Percentiles rank a stretch among this genome's conserved stretches.
phyloP scores from a whole-genome alignment of 768 basidiomycete genomes.

The Termitomyces titanicus region DNA sequence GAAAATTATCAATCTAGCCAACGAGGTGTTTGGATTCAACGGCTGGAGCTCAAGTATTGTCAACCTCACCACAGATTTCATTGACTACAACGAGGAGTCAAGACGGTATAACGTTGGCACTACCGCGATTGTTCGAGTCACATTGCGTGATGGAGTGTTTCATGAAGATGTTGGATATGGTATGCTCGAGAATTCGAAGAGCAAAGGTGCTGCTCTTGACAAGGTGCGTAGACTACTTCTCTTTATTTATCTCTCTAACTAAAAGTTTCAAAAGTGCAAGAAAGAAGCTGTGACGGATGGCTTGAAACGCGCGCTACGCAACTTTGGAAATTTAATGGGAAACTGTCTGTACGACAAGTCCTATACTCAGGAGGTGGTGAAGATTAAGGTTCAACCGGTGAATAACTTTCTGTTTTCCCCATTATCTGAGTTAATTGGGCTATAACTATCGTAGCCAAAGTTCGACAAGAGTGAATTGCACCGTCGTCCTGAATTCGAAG shows the following conservation, averaged over 20 bases:
- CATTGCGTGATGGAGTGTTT: constrained; percentile 79
- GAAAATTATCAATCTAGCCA: constrained; percentile 97
- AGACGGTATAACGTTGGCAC: constrained; percentile 68
- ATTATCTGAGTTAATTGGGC: not conserved
- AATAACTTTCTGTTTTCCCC: constrained; percentile 24
- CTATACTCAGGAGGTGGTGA: constrained; percentile 79
- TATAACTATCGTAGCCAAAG: constrained; percentile 44
- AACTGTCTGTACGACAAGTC: constrained; percentile 97
- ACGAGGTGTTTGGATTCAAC: constrained; percentile 98
- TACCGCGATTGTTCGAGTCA: constrained; percentile 83
- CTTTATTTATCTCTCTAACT: not conserved
- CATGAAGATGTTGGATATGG: constrained; percentile 98
- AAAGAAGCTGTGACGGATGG: constrained; percentile 98
- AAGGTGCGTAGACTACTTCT: constrained; percentile 57
- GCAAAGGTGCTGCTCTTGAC: constrained; percentile 83
- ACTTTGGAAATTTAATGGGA: constrained; percentile 92
- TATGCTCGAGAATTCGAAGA: constrained; percentile 76
- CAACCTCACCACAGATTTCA: constrained; percentile 70
- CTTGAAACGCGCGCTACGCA: constrained; percentile 84
- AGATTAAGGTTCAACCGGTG: constrained; percentile 84
- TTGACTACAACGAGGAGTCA: constrained; percentile 71
- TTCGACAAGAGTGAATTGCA: constrained; percentile 67
- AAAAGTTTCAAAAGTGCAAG: constrained; percentile 69
- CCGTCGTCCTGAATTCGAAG: constrained; percentile 66
- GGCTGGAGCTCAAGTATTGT: constrained; percentile 88